Evolutionary conservation across 129 eudicot genomes (phyloP), one percentile per base, ranked within the genome.

Genomic region (Oenanthe sinensis): DNA sequence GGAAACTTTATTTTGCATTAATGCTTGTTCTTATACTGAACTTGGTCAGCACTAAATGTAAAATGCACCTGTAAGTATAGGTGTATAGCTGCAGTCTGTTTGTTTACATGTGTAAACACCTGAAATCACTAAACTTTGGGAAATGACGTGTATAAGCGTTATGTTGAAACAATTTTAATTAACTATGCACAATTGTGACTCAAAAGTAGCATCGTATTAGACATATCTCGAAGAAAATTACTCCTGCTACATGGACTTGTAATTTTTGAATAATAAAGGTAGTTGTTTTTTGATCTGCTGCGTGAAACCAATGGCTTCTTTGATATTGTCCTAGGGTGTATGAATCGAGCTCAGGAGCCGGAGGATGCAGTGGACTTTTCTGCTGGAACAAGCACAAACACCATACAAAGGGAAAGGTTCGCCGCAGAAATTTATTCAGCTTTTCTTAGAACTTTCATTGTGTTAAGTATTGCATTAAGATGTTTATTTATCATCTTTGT

Each of bases 331-430:
- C 72, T 76, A 91, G 97, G 83, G 97, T 90, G 42, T 91, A 91
- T 60, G 93, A 90, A 82, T 92, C 96, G 40, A 92, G 96, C 65
- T 79, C 97, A 19, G 97, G 93, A 75, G 83, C 75, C 24, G 85
- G 86, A 14, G 92, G 97, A 44, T 92, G 97, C 79, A 79, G 86
- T 46, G 86, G 84, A 46, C 78, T 85, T 44, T 80, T 90, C 65
- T 90, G 97, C 82, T 92, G 90, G 89, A 91, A 87, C 43, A 86
- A 80, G 62, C 70, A 82, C 37, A 84, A 75, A 88, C 86, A 82
- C 75, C 89, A 70, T 6, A 83, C 83, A 79, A 92, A 84, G 77
- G 90, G 80, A 60, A 90, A 92, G 96, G 96, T 87, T 82, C 49
- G 83, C 46, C 28, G 46, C 48, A 78, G 36, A 20, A n/a, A n/a